Base-by-base conservation (phyloP, 2,329 filamentous ascomycete genomes). In the Stemphylium beticola region DNA sequence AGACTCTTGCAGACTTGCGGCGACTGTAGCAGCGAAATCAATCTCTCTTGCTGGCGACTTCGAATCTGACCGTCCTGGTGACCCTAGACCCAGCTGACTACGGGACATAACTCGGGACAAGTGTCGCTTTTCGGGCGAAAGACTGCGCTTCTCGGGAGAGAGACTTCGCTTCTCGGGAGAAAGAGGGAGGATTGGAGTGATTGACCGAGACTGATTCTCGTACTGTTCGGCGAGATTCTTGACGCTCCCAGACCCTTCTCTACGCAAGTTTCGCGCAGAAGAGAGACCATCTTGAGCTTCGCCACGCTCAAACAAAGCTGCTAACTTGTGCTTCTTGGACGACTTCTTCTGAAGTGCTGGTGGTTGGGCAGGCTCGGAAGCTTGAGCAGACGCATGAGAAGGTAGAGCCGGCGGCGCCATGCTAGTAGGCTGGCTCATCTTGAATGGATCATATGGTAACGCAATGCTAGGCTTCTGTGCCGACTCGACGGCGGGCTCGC, bases 11-110 rank as follows among this genome's bases (percentile, higher is more conserved):
- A 82, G 62, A 26, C 78, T 78, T 45, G 78, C 79, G 18, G 79
- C 78, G 7, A 82, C 64, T 4, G 78, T 77, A 4, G 78, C 79
- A 20, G 79, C 77, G 49, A 82, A 81, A 56, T 81, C 79, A 32
- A 79, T 74, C 42, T 80, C 76, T 45, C 66, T 64, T 18, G 67
- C 58, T 15, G 73, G 72, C 7, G 67, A 62, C 32, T 64, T 62
- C 4, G 60, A 58, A 41, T 63, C 60, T 17, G 60, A 59, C 42
- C 66, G 63, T n/a, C 66, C 58, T 20, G 73, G 71, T 29, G 67
- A 62, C 9, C 54, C 58, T n/a, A 55, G 55, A 18, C 54, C 55
- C 14, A 58, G 32, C 29, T 55, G 61, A 29, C 59, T 57, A 7
- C 57, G 52, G 6, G 65, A 67, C 32, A 57, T 41, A 12, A 57